Evolutionary conservation across 345 rosid species (phyloP).

Genomic region (Iberis pinnata): DNA sequence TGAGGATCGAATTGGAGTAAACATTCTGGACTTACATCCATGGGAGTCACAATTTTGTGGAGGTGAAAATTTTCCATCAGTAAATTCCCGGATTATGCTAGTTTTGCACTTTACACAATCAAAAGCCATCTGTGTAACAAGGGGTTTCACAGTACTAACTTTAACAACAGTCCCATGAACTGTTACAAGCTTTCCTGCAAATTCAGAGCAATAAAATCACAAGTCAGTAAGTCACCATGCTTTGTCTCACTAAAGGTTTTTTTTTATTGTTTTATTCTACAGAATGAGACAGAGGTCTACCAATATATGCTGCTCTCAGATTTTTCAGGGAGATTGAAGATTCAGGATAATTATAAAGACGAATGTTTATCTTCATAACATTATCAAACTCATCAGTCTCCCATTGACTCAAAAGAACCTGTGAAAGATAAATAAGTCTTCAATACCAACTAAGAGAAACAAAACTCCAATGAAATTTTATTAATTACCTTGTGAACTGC

Average conservation of each 20-base stretch:
- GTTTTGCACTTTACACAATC: conserved; percentile 72
- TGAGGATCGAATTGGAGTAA: conserved; percentile 68
- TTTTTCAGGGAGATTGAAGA: conserved; percentile 78
- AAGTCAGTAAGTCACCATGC: no score
- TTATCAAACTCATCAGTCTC: conserved; percentile 38
- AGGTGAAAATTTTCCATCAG: conserved; percentile 89
- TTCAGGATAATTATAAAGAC: conserved; percentile 71
- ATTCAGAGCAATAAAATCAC: conserved; percentile 15
- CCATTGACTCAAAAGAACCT: conserved; percentile 41
- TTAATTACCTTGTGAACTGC: conserved; percentile 73
- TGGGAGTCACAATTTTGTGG: conserved; percentile 56
- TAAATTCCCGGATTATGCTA: conserved; percentile 50
- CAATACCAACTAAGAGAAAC: conserved; percentile 14
- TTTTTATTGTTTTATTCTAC: not conserved
- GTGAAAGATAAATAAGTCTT: conserved; percentile 8
- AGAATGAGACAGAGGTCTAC: conserved; percentile 34
- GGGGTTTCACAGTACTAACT: conserved; percentile 82
- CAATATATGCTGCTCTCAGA: conserved; percentile 89
- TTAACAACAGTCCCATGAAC: conserved; percentile 83
- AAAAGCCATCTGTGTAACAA: conserved; percentile 66
- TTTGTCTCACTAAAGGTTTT: not conserved
- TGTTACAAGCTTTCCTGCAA: conserved; percentile 85
- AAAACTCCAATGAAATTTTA: not conserved
- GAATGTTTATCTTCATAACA: conserved; percentile 55
- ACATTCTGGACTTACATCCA: conserved; percentile 84